phyloP scores from a whole-genome alignment of 1,139 yeast species.

The Magnusiomyces suaveolens region DNA sequence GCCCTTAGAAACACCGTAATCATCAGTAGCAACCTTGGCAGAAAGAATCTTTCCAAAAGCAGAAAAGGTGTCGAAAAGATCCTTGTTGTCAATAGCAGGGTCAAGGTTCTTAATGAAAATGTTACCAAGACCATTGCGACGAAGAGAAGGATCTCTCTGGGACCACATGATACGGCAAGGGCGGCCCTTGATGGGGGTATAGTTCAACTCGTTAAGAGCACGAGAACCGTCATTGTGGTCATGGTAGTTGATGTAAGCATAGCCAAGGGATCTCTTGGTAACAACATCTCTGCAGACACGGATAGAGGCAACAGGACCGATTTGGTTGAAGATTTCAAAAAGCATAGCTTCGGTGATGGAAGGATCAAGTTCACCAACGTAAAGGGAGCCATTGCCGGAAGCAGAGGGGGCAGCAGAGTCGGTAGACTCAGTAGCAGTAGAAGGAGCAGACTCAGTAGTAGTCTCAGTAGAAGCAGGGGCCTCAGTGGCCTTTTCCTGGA shows the following conservation, averaged over 20 bases:
- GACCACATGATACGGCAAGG: constrained; percentile 99
- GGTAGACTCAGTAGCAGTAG: constrained; percentile 16
- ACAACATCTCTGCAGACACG: constrained; percentile 99
- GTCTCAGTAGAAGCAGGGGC: constrained; percentile 16
- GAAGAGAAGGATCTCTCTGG: constrained; percentile 94
- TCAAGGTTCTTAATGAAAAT: constrained; percentile 97
- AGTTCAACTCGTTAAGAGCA: constrained; percentile 94
- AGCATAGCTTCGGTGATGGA: constrained; percentile 88
- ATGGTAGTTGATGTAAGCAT: constrained; percentile 96
- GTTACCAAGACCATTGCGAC: constrained; percentile 96
- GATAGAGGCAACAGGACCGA: constrained; percentile 93
- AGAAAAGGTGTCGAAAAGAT: constrained; percentile 93
- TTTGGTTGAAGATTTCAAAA: constrained; percentile 88
- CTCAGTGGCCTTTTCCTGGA: constrained; percentile 25
- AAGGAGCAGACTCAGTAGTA: constrained; percentile 16
- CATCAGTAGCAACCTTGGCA: constrained; percentile 96
- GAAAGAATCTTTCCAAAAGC: constrained; percentile 95
- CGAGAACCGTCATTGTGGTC: constrained; percentile 82
- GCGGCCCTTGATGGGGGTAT: constrained; percentile 85
- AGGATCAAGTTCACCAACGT: constrained; percentile 95
- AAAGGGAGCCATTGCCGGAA: constrained; percentile 67
- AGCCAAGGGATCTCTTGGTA: constrained; percentile 93
- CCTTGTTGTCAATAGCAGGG: constrained; percentile 97
- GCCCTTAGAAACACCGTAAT: constrained; percentile 84
- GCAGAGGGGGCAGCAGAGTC: constrained; percentile 31